phyloP scores from a whole-genome alignment of 768 basidiomycete species.

The Lyophyllum atratum region DNA sequence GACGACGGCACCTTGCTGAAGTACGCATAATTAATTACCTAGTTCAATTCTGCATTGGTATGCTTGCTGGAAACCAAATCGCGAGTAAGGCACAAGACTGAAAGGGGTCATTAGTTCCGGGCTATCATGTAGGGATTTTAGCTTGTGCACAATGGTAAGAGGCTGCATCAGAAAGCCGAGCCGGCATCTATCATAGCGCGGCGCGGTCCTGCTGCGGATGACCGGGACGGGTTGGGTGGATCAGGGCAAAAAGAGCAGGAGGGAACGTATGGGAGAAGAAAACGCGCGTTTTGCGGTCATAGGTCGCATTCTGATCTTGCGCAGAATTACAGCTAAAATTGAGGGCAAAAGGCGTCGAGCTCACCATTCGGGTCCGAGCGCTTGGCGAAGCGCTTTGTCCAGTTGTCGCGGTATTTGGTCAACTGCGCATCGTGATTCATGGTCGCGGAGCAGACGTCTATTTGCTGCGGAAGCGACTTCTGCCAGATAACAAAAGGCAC shows the following conservation, averaged over 20 bases:
- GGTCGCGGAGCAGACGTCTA: conserved; percentile 70
- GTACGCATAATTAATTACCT: conserved; percentile 63
- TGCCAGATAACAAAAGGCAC: not conserved
- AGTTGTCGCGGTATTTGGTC: conserved; percentile 63
- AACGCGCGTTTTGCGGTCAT: conserved; percentile 80
- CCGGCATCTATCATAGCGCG: conserved; percentile 48
- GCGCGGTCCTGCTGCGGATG: conserved; percentile 17
- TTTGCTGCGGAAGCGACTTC: conserved; percentile 39
- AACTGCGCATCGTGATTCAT: conserved; percentile 59
- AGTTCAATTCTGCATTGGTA: conserved; percentile 68
- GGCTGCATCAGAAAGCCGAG: conserved; percentile 59
- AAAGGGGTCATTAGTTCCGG: conserved; percentile 1
- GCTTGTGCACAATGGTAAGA: conserved; percentile 72
- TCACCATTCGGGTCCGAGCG: conserved; percentile 62
- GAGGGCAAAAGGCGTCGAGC: conserved; percentile 1
- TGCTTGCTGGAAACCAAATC: conserved; percentile 85
- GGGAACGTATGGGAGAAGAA: conserved; percentile 45
- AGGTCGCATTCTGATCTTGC: conserved; percentile 71
- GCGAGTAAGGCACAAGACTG: conserved; percentile 75
- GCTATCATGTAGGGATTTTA: not conserved
- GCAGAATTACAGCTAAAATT: conserved; percentile 22
- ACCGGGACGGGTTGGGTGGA: conserved; percentile 4
- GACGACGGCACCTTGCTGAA: conserved; percentile 72
- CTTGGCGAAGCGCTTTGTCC: conserved; percentile 58
- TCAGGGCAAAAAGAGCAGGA: conserved; percentile 20